Evolutionary conservation across 495 filamentous ascomycete species (phyloP).

Genomic region (Aspergillus nanangensis): DNA sequence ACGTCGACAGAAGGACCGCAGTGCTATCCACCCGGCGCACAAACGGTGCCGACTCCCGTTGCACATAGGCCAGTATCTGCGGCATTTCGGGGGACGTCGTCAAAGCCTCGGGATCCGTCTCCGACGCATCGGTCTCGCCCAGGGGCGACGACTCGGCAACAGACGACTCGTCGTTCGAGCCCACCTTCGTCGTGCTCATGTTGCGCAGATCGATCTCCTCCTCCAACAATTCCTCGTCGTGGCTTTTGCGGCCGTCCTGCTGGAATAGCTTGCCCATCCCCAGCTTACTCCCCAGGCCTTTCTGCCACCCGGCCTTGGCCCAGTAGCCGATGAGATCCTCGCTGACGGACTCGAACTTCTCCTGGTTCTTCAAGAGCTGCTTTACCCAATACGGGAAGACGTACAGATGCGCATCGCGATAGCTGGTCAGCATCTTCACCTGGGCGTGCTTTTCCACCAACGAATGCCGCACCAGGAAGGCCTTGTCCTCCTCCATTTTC

Average conservation of each 20-base stretch:
- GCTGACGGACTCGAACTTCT: slow-evolving; percentile 75
- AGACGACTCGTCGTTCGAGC: background rate
- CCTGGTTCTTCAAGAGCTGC: slow-evolving; percentile 72
- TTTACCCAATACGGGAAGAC: slow-evolving; percentile 89
- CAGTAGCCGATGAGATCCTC: slow-evolving; percentile 94
- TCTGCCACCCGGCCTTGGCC: slow-evolving; percentile 91
- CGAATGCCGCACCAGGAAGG: slow-evolving; percentile 64
- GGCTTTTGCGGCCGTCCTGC: slow-evolving; percentile 30
- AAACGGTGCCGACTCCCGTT: slow-evolving; percentile 51
- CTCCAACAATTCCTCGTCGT: slow-evolving; percentile 44
- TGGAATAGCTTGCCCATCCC: slow-evolving; percentile 62
- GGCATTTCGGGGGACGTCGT: slow-evolving; percentile 38
- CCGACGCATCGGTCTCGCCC: background rate
- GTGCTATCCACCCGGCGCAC: slow-evolving; percentile 86
- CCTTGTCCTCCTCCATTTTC: slow-evolving; percentile 64
- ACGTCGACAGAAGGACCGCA: slow-evolving; percentile 71
- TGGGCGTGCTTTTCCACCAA: slow-evolving; percentile 67
- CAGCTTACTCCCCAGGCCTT: slow-evolving; percentile 72
- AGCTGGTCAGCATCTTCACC: slow-evolving; percentile 71
- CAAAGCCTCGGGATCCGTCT: background rate
- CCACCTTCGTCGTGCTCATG: slow-evolving; percentile 52
- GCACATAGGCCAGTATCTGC: slow-evolving; percentile 74
- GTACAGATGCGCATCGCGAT: slow-evolving; percentile 89
- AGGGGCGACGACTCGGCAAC: background rate
- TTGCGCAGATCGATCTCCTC: slow-evolving; percentile 59